Conservation (phyloP, 106 monocot species). For the Gastrodia elata region DNA sequence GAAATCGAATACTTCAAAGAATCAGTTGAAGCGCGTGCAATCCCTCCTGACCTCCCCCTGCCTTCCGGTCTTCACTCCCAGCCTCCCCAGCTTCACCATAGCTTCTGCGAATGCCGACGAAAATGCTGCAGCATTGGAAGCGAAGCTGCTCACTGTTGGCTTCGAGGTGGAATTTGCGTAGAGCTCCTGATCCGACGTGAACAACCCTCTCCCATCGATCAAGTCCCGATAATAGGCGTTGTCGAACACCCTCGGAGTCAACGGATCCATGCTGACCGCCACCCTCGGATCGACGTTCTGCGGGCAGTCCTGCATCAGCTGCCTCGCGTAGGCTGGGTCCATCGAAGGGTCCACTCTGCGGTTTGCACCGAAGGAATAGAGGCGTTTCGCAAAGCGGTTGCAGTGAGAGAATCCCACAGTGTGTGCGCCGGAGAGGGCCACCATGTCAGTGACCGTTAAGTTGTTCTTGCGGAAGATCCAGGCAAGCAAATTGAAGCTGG, state of each 20-base stretch:
- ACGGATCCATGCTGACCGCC: constrained; percentile 13
- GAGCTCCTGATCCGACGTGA: constrained; percentile 31
- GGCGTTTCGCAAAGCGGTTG: constrained; percentile 15
- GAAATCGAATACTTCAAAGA: background rate
- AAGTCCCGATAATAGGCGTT: constrained; percentile 27
- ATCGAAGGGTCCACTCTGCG: constrained; percentile 11
- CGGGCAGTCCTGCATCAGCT: constrained; percentile 23
- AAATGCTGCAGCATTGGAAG: constrained; percentile 7
- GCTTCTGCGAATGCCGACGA: constrained; percentile 16
- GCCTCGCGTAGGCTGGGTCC: constrained; percentile 4
- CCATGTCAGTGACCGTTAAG: constrained; percentile 15
- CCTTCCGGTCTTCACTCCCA: constrained; percentile 35
- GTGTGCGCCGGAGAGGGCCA: constrained; percentile 17
- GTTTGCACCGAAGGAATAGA: constrained; percentile 12
- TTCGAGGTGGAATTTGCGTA: constrained; percentile 11
- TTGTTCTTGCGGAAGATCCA: constrained; percentile 20
- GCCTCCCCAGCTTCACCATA: constrained; percentile 28
- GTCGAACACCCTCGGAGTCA: constrained; percentile 15
- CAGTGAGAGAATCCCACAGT: constrained; percentile 21
- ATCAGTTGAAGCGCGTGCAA: constrained; percentile 26
- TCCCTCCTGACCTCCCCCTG: constrained; percentile 31
- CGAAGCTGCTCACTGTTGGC: constrained; percentile 14
- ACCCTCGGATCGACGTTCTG: constrained; percentile 7
- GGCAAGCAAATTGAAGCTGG: constrained; percentile 12
- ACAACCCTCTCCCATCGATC: constrained; percentile 19